Evolutionary conservation across 2,329 filamentous ascomycete species (phyloP), one percentile per base, ranked within the genome.

Genomic region (Celoporthe dispersa): DNA sequence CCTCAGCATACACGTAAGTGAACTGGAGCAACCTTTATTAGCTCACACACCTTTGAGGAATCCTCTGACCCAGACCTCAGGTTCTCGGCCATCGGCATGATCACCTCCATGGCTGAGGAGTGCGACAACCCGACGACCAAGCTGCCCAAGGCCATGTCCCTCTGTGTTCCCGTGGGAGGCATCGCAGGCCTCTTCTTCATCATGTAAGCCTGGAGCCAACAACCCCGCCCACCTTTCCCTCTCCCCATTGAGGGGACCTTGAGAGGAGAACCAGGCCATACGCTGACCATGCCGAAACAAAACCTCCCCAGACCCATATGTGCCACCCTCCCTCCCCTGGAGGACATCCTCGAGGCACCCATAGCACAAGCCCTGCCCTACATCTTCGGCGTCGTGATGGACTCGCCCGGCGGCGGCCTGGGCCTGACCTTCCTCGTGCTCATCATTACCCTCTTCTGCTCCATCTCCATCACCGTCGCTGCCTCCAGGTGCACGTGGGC

Each of bases 401-500:
- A 86, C 22, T 83, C 82, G 12, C 77, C 83, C 1, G 85, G 80
- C 12, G 86, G 84, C 33, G 84, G 85, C 9, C 82, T 88, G 22
- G 84, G 78, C 14, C 79, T 89, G 7, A 83, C 84, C 25, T 75
- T 87, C 1, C 85, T 87, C 1, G 80, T 89, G 41, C 81, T 89
- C 62, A 81, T 88, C 48, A 84, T 89, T 68, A 87, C 85, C 25
- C 76, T 89, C 60, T 84, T 88, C 75, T 89, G 87, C 75, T 87
- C 86, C 65, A 87, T 91, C 57, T 89, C 88, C 31, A 90, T 91
- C 77, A 90, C 90, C 3, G 90, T 91, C 14, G 88, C 90, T 5
- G 85, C 90, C 0, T 91, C 88, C 51, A 86, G 90, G 51, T 90
- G 88, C 77, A 90, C 88, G 1, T 88, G 90, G 81, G 90, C 89